phyloP scores from a whole-genome alignment of 1,139 yeast genomes.

The Pneumocystis wakefieldiae region DNA sequence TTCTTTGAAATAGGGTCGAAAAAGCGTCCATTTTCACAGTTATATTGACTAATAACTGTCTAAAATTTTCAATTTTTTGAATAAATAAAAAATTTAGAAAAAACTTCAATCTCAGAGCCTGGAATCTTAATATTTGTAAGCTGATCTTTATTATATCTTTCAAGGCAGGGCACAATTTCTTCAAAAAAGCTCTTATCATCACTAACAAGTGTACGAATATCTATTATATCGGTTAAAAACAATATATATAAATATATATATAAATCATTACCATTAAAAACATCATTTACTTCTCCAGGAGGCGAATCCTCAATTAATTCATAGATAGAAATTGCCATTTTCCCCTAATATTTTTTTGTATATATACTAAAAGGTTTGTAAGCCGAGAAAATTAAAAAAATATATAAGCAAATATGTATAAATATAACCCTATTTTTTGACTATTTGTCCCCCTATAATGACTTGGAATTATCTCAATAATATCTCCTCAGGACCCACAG shows the following conservation, averaged over 20 bases:
- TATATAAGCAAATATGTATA: not conserved
- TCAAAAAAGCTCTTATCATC: constrained; percentile 21
- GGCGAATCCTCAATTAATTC: not conserved
- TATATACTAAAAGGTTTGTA: not conserved
- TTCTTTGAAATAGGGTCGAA: constrained; percentile 35
- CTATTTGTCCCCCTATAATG: not conserved
- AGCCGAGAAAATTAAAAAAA: constrained; percentile 5
- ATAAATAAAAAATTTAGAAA: not conserved
- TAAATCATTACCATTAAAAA: constrained; percentile 11
- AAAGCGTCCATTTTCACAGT: constrained; percentile 30
- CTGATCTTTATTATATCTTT: constrained; percentile 32
- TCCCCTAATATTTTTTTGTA: not conserved
- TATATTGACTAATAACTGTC: constrained; percentile 33
- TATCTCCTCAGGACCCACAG: no score
- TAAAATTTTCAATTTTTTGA: constrained; percentile 16
- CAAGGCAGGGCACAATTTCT: constrained; percentile 26
- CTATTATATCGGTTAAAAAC: constrained; percentile 6
- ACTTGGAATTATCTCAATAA: no score
- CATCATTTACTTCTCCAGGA: constrained; percentile 13
- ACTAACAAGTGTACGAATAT: constrained; percentile 26
- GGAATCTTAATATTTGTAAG: constrained; percentile 29
- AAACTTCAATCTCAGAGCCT: constrained; percentile 19
- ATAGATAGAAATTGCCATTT: not conserved
- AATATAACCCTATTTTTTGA: not conserved
- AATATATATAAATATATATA: constrained; percentile 2